Percentiles rank a stretch among this genome's conserved stretches.
phyloP scores from a whole-genome alignment of 306 rosid genomes.

The Ceratonia siliqua region DNA sequence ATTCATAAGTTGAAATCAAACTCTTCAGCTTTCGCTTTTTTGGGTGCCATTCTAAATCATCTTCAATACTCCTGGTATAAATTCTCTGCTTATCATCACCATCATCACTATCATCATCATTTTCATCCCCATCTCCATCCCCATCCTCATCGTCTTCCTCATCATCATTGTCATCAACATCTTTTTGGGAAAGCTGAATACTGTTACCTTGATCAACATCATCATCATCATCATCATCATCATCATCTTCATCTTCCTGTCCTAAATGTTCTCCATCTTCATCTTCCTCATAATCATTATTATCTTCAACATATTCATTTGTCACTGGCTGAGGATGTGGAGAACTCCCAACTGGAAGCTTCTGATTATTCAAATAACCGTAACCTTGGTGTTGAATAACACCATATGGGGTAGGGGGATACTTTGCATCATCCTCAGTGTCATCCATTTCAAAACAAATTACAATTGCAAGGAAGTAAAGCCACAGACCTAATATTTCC shows the following conservation, averaged over 20 bases:
- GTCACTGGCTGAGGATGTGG: conserved; percentile 43
- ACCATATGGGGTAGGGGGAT: conserved; percentile 48
- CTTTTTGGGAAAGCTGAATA: conserved; percentile 35
- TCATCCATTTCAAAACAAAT: conserved; percentile 65
- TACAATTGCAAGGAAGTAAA: conserved; percentile 27
- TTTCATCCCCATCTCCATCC: conserved; percentile 50
- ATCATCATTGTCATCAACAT: conserved; percentile 26
- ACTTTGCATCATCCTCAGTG: conserved; percentile 65
- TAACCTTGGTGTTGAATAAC: conserved; percentile 53
- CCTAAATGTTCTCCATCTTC: conserved; percentile 51
- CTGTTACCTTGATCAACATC: conserved; percentile 52
- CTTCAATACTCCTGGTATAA: conserved; percentile 41
- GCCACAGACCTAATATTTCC: conserved; percentile 8
- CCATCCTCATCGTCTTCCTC: conserved; percentile 43
- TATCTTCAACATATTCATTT: conserved; percentile 43
- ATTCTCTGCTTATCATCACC: conserved; percentile 42
- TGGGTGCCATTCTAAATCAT: conserved; percentile 63
- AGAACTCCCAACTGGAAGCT: conserved; percentile 44
- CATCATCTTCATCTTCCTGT: conserved; percentile 31
- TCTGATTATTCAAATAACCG: conserved; percentile 45
- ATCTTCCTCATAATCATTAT: conserved; percentile 53
- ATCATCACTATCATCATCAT: conserved; percentile 19
- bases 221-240: conserved; percentile 29
- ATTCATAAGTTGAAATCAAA: conserved; percentile 73
- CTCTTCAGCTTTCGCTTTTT: conserved; percentile 76